phyloP scores from a whole-genome alignment of 768 basidiomycete genomes.

The Tulasnella sp. region DNA sequence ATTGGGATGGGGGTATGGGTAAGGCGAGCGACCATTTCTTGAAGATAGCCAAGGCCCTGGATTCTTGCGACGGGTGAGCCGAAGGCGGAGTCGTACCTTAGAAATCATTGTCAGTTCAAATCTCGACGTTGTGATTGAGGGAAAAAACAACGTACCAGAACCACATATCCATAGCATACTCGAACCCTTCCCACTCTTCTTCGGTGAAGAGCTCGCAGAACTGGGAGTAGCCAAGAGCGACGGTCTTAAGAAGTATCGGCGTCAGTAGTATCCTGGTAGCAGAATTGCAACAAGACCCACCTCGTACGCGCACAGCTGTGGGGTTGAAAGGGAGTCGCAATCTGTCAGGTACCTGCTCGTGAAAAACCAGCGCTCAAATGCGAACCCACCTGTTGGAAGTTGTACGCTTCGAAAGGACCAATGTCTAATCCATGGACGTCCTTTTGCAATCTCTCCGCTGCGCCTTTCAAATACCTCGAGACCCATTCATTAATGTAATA shows the following conservation, averaged over 20 bases:
- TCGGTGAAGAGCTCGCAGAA: slow-evolving; percentile 91
- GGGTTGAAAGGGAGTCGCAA: slow-evolving; percentile 30
- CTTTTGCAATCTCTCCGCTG: slow-evolving; percentile 60
- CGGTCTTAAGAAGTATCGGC: slow-evolving; percentile 59
- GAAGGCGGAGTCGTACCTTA: slow-evolving; percentile 71
- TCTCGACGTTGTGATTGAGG: neutral
- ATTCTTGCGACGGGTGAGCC: slow-evolving; percentile 79
- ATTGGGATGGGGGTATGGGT: slow-evolving; percentile 47
- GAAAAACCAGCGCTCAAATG: neutral
- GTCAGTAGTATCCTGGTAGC: neutral
- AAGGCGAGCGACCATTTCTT: slow-evolving; percentile 82
- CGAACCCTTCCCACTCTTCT: slow-evolving; percentile 92
- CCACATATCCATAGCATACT: slow-evolving; percentile 74
- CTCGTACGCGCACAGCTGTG: slow-evolving; percentile 76
- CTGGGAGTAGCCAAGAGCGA: slow-evolving; percentile 86
- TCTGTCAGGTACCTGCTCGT: neutral
- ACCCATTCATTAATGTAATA: slow-evolving; percentile 70
- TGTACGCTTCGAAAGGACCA: slow-evolving; percentile 68
- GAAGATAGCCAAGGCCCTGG: slow-evolving; percentile 77
- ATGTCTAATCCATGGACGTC: slow-evolving; percentile 66
- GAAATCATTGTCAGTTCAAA: neutral
- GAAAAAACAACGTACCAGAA: slow-evolving; percentile 55
- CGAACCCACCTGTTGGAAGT: slow-evolving; percentile 61
- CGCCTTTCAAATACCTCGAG: slow-evolving; percentile 68
- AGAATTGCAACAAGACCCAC: slow-evolving; percentile 44